phyloP scores from a whole-genome alignment of 2,329 filamentous ascomycete species.

The Claviceps monticola region DNA sequence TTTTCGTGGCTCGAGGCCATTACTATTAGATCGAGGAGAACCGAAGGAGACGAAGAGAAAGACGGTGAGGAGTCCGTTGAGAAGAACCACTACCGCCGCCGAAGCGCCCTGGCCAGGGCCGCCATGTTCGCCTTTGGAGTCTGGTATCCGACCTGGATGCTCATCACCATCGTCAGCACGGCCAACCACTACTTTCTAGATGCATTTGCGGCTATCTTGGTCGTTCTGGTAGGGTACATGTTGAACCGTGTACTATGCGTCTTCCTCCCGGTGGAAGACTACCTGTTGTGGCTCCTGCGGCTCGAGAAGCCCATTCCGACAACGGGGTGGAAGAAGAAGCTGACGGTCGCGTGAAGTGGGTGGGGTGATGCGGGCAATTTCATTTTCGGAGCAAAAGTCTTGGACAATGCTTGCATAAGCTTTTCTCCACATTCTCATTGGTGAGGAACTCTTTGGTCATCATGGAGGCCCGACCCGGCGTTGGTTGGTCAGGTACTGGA shows the following conservation, averaged over 20 bases:
- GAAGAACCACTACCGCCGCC: constrained; percentile 9
- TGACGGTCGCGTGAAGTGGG: constrained; percentile 5
- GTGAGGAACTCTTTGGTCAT: not conserved
- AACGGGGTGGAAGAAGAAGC: constrained; percentile 17
- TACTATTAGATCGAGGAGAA: not conserved
- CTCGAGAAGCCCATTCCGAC: constrained; percentile 49
- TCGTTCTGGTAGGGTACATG: constrained; percentile 44
- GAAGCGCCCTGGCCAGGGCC: constrained; percentile 8
- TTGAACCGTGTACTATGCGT: constrained; percentile 40
- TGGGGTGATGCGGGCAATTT: not conserved
- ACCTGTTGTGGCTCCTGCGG: constrained; percentile 44
- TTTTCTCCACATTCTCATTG: not conserved
- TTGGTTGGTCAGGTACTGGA: not conserved
- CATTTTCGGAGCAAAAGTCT: not conserved
- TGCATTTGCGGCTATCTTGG: constrained; percentile 47
- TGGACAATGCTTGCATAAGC: not conserved
- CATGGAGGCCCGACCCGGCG: not conserved
- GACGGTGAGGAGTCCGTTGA: constrained; percentile 5
- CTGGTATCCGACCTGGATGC: constrained; percentile 36
- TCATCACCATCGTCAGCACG: constrained; percentile 44
- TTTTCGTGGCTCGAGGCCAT: constrained; percentile 5
- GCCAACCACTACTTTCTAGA: constrained; percentile 52
- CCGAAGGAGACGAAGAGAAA: constrained; percentile 5
- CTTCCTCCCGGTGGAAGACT: constrained; percentile 48
- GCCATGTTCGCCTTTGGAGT: constrained; percentile 26